Evolutionary conservation across 2,329 filamentous ascomycete species (phyloP), one percentile per base, ranked within the genome.

Genomic region (Zopfia rhizophila): DNA sequence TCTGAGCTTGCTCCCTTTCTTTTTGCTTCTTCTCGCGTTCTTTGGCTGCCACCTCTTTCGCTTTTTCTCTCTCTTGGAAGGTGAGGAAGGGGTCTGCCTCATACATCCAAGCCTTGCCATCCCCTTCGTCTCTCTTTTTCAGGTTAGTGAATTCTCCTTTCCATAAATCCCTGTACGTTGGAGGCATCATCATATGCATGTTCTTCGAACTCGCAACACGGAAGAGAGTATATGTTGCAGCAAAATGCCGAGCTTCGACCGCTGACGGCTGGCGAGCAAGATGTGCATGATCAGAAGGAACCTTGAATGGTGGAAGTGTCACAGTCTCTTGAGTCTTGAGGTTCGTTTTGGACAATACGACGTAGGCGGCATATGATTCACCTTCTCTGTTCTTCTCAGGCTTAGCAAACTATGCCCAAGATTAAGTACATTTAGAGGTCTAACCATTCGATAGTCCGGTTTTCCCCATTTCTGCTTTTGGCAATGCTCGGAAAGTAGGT

Each of bases 401-500:
- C 17, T 60, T 38, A 63, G 58, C 32, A 11, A 29, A 17, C 16
- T 29, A n/a, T n/a, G n/a, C n/a, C 21, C 11, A 16, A 13, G 4
- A 12, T 16, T 7, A 13, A 22, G 13, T 14, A n/a, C 10, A 23
- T 42, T 25, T 22, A 35, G 13, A 11, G 2, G 5, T 12, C 58
- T 36, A 75, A 88, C 85, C 77, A 91, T 90, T 55, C 88, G 88
- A 72, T 96, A 99, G 54, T 96, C 92, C 2, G 93, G 93, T 68
- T 87, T 93, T 56, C 91, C 89, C 94, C 94, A 99, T 68, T 90
- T 91, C 71, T 96, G 90, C 72, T 93, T 95, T 75, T 96, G 91
- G 63, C 92, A 97, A 74, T 96, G 90, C 78, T 97, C 94, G 24
- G 89, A 90, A 54, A 97, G 83, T 62, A 97, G 81, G 68, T 96